Evolutionary conservation across 148 eudicot species (phyloP), one percentile per base, ranked within the genome.

Genomic region (Limonium bicolor): DNA sequence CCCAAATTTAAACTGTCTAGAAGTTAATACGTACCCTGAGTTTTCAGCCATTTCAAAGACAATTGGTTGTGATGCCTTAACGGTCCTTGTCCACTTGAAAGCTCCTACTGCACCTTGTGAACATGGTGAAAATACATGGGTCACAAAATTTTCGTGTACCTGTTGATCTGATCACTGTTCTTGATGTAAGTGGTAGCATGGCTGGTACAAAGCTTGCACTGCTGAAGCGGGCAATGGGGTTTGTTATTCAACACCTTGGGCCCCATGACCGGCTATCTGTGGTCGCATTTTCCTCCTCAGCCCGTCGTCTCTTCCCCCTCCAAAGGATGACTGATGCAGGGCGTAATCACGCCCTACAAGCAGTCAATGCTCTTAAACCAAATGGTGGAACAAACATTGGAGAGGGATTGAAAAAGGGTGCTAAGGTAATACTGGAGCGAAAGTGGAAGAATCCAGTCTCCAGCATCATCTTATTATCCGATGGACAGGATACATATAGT

Each of bases 151-250:
- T 34, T 3, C 61, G 67, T 36, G 55, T 56, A 13, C 67, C 61
- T 1, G 48, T 63, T 22, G 67, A 63, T 44, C 67, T 63, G 28
- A 57, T 63, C 37, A 55, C 56, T 4, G 67, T 62, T 13, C 61
- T 62, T 19, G 67, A 62, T 50, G 46, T 62, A 8, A 63, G 67
- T 43, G 67, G 62, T 12, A 63, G 62, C 62, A 63, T 63, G 67
- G 40, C 50, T 4, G 61, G 67, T 2, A 35, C 57, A 3, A 63
- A 63, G 57, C 37, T 63, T 20, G 19, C 46, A 6, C 61, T 63
- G 20, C 48, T 56, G 20, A 55, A 63, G 46, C 46, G 53, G 4
- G 67, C 62, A 7, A 44, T 56, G 23, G 13, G 38, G 27, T 63
- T 63, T 19, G 48, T 63, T 24, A 36, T 54, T 15, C 48, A 49